These are phyloP conservation scores for Neurospora sp. DNA, from an alignment of 2,329 filamentous ascomycete genomes.

Conservation along the genomic window DNA sequence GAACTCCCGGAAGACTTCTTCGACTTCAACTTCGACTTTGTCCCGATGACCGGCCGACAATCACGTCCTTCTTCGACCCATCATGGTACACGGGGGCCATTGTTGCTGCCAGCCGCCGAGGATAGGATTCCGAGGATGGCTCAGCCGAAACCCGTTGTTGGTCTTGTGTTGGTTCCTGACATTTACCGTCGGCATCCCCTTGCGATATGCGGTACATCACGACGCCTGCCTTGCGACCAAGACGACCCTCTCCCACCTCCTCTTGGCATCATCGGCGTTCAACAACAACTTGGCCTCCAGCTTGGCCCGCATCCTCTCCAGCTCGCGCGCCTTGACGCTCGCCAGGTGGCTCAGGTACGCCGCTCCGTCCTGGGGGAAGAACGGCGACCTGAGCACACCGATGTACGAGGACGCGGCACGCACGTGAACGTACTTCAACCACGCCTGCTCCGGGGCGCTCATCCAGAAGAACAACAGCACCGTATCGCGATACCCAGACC, in stretches of 20 bases:
- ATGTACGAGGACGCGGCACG: no score
- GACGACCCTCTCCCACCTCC: no score
- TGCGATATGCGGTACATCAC: slow-evolving; percentile 24
- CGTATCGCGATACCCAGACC: neutral
- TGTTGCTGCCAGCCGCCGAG: no score
- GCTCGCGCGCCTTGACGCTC: neutral
- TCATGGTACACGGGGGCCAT: no score
- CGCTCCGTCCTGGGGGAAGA: no score
- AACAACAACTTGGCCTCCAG: neutral
- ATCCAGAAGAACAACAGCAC: neutral
- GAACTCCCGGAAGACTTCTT: no score
- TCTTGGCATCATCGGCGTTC: no score
- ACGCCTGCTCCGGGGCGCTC: neutral
- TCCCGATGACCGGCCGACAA: no score
- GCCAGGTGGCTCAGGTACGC: neutral
- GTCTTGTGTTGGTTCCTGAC: neutral
- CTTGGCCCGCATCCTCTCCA: neutral
- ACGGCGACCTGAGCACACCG: no score
- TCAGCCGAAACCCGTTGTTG: neutral
- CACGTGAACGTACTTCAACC: no score
- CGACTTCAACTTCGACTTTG: no score
- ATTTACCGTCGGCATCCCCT: slow-evolving; percentile 28
- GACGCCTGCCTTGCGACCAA: slow-evolving; percentile 32
- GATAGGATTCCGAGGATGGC: neutral
- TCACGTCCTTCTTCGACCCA: no score